These are phyloP conservation scores for Heterobasidion occidentale DNA, from an alignment of 1,284 basidiomycete species.

Conservation along the genomic window DNA sequence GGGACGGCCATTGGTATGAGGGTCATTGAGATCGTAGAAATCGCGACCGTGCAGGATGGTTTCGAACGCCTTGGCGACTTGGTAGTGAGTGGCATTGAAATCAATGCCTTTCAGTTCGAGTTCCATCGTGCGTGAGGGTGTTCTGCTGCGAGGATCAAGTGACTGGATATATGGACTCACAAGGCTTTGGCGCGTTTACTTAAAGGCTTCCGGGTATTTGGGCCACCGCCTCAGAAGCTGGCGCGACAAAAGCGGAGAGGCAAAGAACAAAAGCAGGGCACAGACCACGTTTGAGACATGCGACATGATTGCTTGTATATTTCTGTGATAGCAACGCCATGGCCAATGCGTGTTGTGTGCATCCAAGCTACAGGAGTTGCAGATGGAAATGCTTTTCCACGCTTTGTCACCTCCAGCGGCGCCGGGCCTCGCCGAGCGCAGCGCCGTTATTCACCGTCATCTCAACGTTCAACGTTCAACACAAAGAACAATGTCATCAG, in stretches of 20 bases:
- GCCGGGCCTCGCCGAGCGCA: not conserved
- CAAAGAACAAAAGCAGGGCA: not conserved
- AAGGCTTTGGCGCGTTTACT: too few species aligned
- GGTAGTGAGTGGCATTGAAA: conserved; percentile 9
- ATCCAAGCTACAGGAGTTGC: too few species aligned
- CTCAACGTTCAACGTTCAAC: too few species aligned
- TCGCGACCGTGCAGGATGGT: conserved; percentile 11
- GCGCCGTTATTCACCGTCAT: not conserved
- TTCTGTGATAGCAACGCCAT: not conserved
- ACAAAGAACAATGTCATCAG: too few species aligned
- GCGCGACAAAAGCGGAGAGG: too few species aligned
- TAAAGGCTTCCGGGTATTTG: too few species aligned
- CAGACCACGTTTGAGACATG: not conserved
- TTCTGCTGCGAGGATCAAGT: too few species aligned
- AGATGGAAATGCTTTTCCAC: not conserved
- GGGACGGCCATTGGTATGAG: conserved; percentile 4
- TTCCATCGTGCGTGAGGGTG: conserved; percentile 8
- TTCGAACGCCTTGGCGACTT: conserved; percentile 12
- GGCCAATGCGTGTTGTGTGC: not conserved
- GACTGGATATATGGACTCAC: too few species aligned
- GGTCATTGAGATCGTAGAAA: conserved; percentile 8
- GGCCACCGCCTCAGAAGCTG: too few species aligned
- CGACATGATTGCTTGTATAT: too few species aligned
- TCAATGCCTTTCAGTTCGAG: conserved; percentile 7
- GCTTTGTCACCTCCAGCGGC: not conserved